A percentile compares a stretch with the other conserved stretches of the same genome.
These are phyloP conservation scores for Multifurca ochricompacta DNA, from an alignment of 768 basidiomycete genomes.

Conservation along the genomic window DNA sequence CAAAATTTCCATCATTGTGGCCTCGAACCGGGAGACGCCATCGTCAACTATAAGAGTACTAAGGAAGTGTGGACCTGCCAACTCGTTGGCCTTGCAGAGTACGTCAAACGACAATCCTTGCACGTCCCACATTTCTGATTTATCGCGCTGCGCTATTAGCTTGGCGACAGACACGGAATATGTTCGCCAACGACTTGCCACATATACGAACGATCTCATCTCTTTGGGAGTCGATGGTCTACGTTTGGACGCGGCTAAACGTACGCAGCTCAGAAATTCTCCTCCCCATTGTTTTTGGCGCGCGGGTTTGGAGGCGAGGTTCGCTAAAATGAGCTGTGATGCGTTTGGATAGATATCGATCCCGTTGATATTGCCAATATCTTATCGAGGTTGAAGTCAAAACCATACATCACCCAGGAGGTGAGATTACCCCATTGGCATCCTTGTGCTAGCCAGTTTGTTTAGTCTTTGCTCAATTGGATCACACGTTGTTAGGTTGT, in stretches of 20 bases:
- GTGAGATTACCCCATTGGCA: conserved; percentile 9
- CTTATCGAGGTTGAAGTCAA: conserved; percentile 32
- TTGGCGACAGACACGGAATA: conserved; percentile 56
- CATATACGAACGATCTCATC: conserved; percentile 52
- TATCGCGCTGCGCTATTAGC: conserved; percentile 27
- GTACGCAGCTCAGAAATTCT: conserved; percentile 29
- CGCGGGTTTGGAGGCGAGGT: not conserved
- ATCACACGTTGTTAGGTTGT: conserved; percentile 23
- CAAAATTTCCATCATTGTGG: conserved; percentile 62
- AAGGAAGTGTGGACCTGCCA: conserved; percentile 42
- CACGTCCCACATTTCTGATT: not conserved
- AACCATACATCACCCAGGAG: conserved; percentile 59
- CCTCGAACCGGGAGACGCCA: conserved; percentile 42
- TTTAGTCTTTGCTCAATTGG: no score
- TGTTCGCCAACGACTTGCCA: conserved; percentile 46
- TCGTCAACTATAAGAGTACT: conserved; percentile 46
- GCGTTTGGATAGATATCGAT: conserved; percentile 41
- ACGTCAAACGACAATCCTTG: no score
- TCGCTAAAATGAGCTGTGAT: not conserved
- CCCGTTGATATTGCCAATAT: conserved; percentile 49
- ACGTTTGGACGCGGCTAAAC: conserved; percentile 58
- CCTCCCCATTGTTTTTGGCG: no score
- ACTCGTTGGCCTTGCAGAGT: conserved; percentile 35
- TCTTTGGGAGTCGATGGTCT: conserved; percentile 57
- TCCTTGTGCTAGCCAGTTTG: no score